These are phyloP conservation scores for Aspergillus funiculosus DNA, from an alignment of 495 filamentous ascomycete species.

Conservation along the genomic window DNA sequence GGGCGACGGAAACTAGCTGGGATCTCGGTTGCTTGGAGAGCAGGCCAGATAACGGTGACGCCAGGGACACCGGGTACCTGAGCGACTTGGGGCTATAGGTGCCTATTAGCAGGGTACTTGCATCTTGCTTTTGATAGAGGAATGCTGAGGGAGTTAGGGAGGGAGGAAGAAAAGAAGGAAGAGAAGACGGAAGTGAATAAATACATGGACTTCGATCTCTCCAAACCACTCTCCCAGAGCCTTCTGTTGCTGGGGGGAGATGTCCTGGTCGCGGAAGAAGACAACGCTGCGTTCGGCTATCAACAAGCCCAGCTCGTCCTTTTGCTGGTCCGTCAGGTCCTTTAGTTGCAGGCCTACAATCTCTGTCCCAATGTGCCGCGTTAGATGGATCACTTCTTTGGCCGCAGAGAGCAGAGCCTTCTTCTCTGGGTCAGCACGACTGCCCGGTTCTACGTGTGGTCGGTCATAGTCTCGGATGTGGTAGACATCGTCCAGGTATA, in stretches of 20 bases:
- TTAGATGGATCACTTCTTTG: slow-evolving; percentile 60
- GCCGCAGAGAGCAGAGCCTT: slow-evolving; percentile 58
- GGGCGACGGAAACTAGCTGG: slow-evolving; percentile 56
- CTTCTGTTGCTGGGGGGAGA: slow-evolving; percentile 64
- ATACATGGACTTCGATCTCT: slow-evolving; percentile 62
- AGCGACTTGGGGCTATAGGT: slow-evolving; percentile 56
- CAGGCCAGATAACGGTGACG: slow-evolving; percentile 64
- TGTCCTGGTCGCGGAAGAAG: slow-evolving; percentile 69
- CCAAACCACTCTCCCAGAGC: slow-evolving; percentile 60
- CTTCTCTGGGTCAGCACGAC: slow-evolving; percentile 62
- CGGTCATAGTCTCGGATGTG: slow-evolving; percentile 56
- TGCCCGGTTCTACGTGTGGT: slow-evolving; percentile 53
- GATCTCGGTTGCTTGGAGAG: slow-evolving; percentile 51
- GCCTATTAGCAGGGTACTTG: not conserved
- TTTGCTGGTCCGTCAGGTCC: slow-evolving; percentile 60
- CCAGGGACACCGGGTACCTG: slow-evolving; percentile 63
- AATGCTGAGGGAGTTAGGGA: not conserved
- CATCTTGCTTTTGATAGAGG: no score
- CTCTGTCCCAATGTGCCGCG: slow-evolving; percentile 64
- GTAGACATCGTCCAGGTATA: slow-evolving; percentile 62
- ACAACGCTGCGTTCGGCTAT: slow-evolving; percentile 71
- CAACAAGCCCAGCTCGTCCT: slow-evolving; percentile 64
- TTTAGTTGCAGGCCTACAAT: slow-evolving; percentile 65
- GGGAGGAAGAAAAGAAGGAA: not conserved
- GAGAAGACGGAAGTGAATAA: slow-evolving; percentile 21